Base-by-base conservation (phyloP, 148 eudicot species). In the Vaccinium darrowii region DNA sequence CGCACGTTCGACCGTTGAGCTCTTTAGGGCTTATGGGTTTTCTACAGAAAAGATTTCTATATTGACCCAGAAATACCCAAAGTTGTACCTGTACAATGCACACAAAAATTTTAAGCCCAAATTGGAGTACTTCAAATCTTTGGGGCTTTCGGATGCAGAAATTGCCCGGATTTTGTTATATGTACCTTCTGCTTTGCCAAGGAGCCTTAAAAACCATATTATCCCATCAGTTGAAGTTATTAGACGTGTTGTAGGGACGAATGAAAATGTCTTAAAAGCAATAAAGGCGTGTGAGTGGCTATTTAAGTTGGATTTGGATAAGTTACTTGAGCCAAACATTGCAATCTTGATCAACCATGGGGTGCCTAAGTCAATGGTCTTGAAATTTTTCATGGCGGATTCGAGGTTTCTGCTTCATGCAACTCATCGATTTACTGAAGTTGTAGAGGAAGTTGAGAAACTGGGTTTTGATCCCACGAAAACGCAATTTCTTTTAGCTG, bases 121-220 rank as follows among this genome's bases (percentile, higher is more conserved):
- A 84, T 62, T 81, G 74, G 87, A 85, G 43, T 85, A 53, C 51
- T 47, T 85, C 27, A 56, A 58, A 60, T 75, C 79, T 16, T 53
- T 85, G 84, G 87, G 87, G 18, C 1, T 74, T 11, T 39, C 84
- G 1, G 72, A 36, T 1, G 51, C 8, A 1, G 81, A 82, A 49
- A 63, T 82, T 51, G 65, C 81, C 7, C 43, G 6, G n/a, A 76
- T 82, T 18, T 30, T 86, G 33, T 25, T 51, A 4, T 16, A 21
- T 25, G 25, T 18, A 15, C 79, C 83, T 30, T 0, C 39, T 36
- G 15, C 69, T 47, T 60, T 85, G 13, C 43, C 3, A 19, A 79
- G 83, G 51, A 85, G 86, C 67, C 86, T 85, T 85, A 54, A 85
- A 36, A n/a, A n/a, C n/a, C n/a, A n/a, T n/a, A n/a, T n/a, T n/a